Conservation (phyloP, 2,329 filamentous ascomycete species). For the Phaeosphaeriaceae sp. region DNA sequence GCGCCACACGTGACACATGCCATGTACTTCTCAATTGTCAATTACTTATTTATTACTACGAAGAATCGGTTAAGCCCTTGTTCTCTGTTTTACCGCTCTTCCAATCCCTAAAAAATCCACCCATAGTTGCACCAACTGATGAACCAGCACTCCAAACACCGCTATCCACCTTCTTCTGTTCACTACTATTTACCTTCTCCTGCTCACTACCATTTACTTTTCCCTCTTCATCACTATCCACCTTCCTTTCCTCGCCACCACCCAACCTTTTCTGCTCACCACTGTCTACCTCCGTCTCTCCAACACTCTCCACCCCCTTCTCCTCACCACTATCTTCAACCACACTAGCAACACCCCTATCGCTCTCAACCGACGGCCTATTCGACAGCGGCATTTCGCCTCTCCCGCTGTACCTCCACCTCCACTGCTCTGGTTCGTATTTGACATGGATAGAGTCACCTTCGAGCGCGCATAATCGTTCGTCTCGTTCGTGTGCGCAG, state of each 20-base stretch:
- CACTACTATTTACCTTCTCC: too few species aligned
- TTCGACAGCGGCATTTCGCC: not conserved
- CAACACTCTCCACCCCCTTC: not conserved
- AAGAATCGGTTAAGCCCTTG: not conserved
- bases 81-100: not conserved
- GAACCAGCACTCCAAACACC: conserved; percentile 7
- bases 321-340: too few species aligned
- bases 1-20: conserved; percentile 14
- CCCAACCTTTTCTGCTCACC: too few species aligned
- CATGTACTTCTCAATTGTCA: not conserved
- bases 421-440: conserved; percentile 11
- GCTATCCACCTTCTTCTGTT: not conserved
- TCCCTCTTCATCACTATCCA: too few species aligned
- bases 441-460: not conserved
- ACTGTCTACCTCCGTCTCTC: too few species aligned
- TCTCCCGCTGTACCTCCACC: conserved; percentile 10
- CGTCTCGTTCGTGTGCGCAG: conserved; percentile 12
- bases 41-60: not conserved
- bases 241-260: too few species aligned
- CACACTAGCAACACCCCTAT: not conserved
- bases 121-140: conserved; percentile 12
- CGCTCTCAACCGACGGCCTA: not conserved
- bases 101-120: not conserved
- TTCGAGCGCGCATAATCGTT: conserved; percentile 5
- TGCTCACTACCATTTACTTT: too few species aligned